phyloP scores from a whole-genome alignment of 805 yeast species.

The Hanseniaspora mollemarum region DNA sequence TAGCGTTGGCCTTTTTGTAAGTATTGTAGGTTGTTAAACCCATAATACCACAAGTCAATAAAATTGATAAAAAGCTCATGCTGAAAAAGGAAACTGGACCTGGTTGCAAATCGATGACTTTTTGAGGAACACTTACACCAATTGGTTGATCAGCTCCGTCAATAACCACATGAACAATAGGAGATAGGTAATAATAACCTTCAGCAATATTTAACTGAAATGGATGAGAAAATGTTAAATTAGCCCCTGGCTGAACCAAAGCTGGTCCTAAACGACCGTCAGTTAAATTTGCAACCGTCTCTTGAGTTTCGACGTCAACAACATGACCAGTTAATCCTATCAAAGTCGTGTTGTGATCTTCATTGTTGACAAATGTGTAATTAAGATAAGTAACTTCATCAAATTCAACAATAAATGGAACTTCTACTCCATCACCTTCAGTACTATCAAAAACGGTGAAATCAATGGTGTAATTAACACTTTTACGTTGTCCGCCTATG shows the following conservation, averaged over 20 bases:
- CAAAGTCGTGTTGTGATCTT: conserved; percentile 39
- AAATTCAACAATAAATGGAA: conserved; percentile 35
- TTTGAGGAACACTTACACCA: conserved; percentile 44
- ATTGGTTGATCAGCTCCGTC: conserved; percentile 31
- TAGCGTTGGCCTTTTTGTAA: conserved; percentile 1
- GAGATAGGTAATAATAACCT: conserved; percentile 46
- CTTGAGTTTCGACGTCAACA: conserved; percentile 43
- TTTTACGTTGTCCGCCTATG: conserved; percentile 25
- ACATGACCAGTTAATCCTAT: conserved; percentile 63
- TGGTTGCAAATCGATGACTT: conserved; percentile 49
- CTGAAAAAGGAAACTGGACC: conserved; percentile 57
- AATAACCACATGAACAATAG: conserved; percentile 43
- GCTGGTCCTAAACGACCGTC: conserved; percentile 54
- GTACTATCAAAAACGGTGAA: conserved; percentile 41
- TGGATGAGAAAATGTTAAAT: conserved; percentile 43
- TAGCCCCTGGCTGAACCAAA: conserved; percentile 39
- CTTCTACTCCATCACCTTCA: conserved; percentile 28
- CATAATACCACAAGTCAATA: conserved; percentile 40
- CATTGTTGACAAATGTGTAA: conserved; percentile 45
- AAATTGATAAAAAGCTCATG: conserved; percentile 59
- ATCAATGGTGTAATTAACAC: conserved; percentile 38
- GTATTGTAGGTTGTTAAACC: conserved; percentile 42
- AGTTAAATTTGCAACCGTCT: conserved; percentile 49
- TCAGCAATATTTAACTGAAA: conserved; percentile 49
- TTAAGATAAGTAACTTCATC: conserved; percentile 44